Evolutionary conservation across 768 basidiomycete genomes (phyloP).

Genomic region (Mycena belliarum): DNA sequence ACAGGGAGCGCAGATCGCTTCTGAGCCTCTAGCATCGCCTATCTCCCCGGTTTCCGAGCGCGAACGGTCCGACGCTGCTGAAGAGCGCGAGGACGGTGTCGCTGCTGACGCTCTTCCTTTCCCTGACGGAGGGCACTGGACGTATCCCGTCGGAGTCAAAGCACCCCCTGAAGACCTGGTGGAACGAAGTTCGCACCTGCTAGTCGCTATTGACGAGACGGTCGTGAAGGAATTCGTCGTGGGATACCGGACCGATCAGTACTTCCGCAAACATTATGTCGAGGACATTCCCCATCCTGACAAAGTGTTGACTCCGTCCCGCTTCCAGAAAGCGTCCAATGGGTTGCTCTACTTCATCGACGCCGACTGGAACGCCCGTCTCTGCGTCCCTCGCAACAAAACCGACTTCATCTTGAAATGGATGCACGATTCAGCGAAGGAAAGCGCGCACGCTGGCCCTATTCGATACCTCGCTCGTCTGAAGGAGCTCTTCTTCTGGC

Average conservation of each 20-base stretch:
- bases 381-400: constrained; percentile 14
- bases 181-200: background rate
- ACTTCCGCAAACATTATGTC: background rate
- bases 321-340: background rate
- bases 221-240: too few species aligned
- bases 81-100: background rate
- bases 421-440: background rate
- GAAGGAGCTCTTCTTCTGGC: background rate
- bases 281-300: background rate
- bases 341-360: constrained; percentile 10
- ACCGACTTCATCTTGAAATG: constrained; percentile 4
- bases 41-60: too few species aligned
- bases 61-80: background rate
- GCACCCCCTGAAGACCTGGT: background rate
- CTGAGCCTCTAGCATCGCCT: too few species aligned
- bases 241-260: too few species aligned
- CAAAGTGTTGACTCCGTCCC: background rate
- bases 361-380: background rate
- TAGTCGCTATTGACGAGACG: background rate
- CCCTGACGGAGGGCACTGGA: background rate
- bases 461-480: background rate
- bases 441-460: background rate
- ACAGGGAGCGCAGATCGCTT: too few species aligned
- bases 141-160: background rate
- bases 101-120: background rate